These are phyloP conservation scores for Pterulicium gracile DNA, from an alignment of 1,284 basidiomycete genomes.

Conservation along the genomic window DNA sequence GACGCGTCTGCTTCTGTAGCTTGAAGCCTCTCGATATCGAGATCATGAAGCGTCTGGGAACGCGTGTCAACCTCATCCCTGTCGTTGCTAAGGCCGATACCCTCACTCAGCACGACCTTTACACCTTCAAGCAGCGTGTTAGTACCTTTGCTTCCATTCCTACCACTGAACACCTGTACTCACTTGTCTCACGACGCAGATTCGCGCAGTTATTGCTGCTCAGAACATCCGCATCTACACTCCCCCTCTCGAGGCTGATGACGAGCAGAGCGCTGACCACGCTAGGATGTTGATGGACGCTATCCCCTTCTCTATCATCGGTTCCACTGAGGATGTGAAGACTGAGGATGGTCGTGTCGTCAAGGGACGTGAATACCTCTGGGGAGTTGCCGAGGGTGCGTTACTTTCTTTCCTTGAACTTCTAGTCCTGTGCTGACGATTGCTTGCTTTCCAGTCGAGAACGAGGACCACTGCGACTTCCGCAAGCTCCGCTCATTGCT, in stretches of 20 bases:
- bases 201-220: slow-evolving; percentile 83
- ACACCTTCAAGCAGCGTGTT: slow-evolving; percentile 88
- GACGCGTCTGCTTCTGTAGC: slow-evolving; percentile 26
- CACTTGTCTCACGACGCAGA: slow-evolving; percentile 29
- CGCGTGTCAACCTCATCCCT: slow-evolving; percentile 95
- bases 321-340: slow-evolving; percentile 89
- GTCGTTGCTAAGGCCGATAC: slow-evolving; percentile 97
- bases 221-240: slow-evolving; percentile 95
- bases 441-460: slow-evolving; percentile 66
- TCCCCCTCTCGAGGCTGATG: slow-evolving; percentile 88
- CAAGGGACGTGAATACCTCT: slow-evolving; percentile 98
- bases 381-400: slow-evolving; percentile 95
- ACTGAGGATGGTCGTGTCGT: slow-evolving; percentile 88
- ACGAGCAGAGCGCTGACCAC: slow-evolving; percentile 82
- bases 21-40: slow-evolving; percentile 98
- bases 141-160: slow-evolving; percentile 18
- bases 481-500: slow-evolving; percentile 93
- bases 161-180: slow-evolving; percentile 8
- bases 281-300: slow-evolving; percentile 80
- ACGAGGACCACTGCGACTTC: slow-evolving; percentile 99
- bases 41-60: slow-evolving; percentile 96
- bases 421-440: slow-evolving; percentile 1
- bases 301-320: slow-evolving; percentile 98
- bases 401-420: slow-evolving; percentile 10
- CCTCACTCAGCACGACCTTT: slow-evolving; percentile 87